These are phyloP conservation scores for Dioscorea zingiberensis DNA, from an alignment of 106 monocot species.

Conservation along the genomic window DNA sequence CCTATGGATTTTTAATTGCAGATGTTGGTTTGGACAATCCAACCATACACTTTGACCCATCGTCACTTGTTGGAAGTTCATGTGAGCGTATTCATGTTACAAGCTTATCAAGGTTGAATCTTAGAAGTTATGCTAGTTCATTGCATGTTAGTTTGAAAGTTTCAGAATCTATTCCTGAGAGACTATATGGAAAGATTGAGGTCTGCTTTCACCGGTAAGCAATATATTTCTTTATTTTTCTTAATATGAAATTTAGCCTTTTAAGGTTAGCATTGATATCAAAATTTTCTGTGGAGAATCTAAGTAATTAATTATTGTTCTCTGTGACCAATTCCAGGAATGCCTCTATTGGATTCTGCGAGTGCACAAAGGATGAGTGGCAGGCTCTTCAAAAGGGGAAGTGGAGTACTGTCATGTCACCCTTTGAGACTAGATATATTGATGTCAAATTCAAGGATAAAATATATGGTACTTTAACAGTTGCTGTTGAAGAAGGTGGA, in stretches of 20 bases:
- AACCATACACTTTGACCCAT: conserved; percentile 22
- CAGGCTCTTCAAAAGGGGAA: conserved; percentile 46
- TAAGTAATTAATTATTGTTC: no score
- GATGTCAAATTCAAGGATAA: conserved; percentile 52
- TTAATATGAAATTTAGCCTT: not conserved
- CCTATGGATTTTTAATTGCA: conserved; percentile 23
- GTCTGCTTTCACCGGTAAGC: conserved; percentile 77
- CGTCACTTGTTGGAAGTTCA: conserved; percentile 21
- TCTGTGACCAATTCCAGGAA: conserved; percentile 46
- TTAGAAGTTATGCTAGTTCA: conserved; percentile 56
- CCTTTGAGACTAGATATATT: conserved; percentile 62
- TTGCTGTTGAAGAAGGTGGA: conserved; percentile 69
- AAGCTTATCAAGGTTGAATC: conserved; percentile 53
- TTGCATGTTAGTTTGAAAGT: conserved; percentile 42
- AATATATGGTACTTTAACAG: conserved; percentile 27
- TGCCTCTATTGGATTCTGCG: conserved; percentile 57
- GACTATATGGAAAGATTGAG: conserved; percentile 43
- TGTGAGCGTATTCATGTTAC: conserved; percentile 59
- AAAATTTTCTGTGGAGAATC: no score
- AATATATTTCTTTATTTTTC: not conserved
- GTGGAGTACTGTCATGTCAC: conserved; percentile 64
- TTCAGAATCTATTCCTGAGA: conserved; percentile 53
- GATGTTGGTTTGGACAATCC: conserved; percentile 57
- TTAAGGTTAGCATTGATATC: no score
- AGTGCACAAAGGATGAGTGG: conserved; percentile 67